These are phyloP conservation scores for Aspergillus cejpii DNA, from an alignment of 2,329 filamentous ascomycete species.

Conservation along the genomic window DNA sequence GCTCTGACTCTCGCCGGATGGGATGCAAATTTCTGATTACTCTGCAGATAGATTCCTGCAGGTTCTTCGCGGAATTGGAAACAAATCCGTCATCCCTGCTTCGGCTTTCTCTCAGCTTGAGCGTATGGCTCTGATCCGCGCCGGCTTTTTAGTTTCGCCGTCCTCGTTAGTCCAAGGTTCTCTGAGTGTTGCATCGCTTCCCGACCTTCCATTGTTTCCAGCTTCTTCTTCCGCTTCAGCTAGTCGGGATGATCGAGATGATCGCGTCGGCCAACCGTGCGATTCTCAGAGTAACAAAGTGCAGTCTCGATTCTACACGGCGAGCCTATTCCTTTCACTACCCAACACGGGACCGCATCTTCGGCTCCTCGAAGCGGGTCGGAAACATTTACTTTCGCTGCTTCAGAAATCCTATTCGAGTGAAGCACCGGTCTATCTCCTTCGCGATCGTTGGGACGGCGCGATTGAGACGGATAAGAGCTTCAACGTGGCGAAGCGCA, in stretches of 20 bases:
- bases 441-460: constrained; percentile 60
- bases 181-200: constrained; percentile 39
- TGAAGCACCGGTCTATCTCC: constrained; percentile 49
- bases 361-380: constrained; percentile 49
- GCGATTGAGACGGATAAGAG: constrained; percentile 45
- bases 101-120: constrained; percentile 44
- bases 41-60: constrained; percentile 45
- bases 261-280: not conserved
- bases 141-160: constrained; percentile 51
- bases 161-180: constrained; percentile 37
- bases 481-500: constrained; percentile 46
- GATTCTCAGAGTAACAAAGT: not conserved
- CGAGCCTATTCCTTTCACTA: constrained; percentile 48
- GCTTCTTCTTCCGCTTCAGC: constrained; percentile 17
- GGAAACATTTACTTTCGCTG: constrained; percentile 49
- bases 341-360: constrained; percentile 57
- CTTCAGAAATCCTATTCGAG: constrained; percentile 48
- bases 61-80: constrained; percentile 44
- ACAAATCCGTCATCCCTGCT: constrained; percentile 42
- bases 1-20: not conserved
- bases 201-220: constrained; percentile 22
- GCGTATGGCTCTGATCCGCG: constrained; percentile 43
- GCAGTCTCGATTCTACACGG: constrained; percentile 19
- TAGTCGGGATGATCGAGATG: constrained; percentile 25
- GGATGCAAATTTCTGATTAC: constrained; percentile 3